phyloP scores from a whole-genome alignment of 768 basidiomycete genomes.

The Leccinum uliginosum region DNA sequence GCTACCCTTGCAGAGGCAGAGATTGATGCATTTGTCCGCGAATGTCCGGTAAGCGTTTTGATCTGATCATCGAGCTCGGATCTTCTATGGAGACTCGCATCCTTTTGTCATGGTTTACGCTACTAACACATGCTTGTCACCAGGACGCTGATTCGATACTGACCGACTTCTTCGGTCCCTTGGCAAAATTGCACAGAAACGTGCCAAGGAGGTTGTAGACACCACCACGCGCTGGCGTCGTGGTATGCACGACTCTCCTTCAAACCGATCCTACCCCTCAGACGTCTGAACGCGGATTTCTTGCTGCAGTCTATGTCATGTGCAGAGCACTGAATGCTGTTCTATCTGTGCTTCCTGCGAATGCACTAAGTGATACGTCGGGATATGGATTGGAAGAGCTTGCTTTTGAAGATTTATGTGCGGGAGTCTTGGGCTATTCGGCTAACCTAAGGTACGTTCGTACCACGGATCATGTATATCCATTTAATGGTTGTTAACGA shows the following conservation, averaged over 20 bases:
- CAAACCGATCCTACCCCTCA: slow-evolving; percentile 30
- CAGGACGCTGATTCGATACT: slow-evolving; percentile 69
- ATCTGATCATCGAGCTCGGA: not conserved
- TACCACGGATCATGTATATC: not conserved
- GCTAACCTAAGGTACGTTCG: slow-evolving; percentile 68
- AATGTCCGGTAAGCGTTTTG: slow-evolving; percentile 53
- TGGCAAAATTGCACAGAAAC: slow-evolving; percentile 80
- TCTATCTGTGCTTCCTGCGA: slow-evolving; percentile 66
- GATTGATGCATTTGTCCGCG: slow-evolving; percentile 66
- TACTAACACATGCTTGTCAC: slow-evolving; percentile 4
- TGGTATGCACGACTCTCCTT: slow-evolving; percentile 62
- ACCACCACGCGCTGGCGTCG: slow-evolving; percentile 85
- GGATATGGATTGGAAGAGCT: slow-evolving; percentile 83
- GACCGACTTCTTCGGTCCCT: slow-evolving; percentile 76
- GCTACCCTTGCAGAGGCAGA: slow-evolving; percentile 75
- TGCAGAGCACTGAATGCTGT: slow-evolving; percentile 81
- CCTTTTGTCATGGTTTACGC: not conserved
- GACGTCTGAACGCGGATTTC: slow-evolving; percentile 61
- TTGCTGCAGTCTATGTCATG: slow-evolving; percentile 86
- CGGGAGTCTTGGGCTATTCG: slow-evolving; percentile 78
- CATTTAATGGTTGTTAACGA: not conserved
- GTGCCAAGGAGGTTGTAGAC: slow-evolving; percentile 80
- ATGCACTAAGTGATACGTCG: slow-evolving; percentile 70
- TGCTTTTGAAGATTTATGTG: slow-evolving; percentile 84
- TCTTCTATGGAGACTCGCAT: not conserved